Percentiles rank a stretch among this genome's conserved stretches.
These are phyloP conservation scores for Talaromyces sp. DNA, from an alignment of 2,329 filamentous ascomycete species.

Conservation along the genomic window DNA sequence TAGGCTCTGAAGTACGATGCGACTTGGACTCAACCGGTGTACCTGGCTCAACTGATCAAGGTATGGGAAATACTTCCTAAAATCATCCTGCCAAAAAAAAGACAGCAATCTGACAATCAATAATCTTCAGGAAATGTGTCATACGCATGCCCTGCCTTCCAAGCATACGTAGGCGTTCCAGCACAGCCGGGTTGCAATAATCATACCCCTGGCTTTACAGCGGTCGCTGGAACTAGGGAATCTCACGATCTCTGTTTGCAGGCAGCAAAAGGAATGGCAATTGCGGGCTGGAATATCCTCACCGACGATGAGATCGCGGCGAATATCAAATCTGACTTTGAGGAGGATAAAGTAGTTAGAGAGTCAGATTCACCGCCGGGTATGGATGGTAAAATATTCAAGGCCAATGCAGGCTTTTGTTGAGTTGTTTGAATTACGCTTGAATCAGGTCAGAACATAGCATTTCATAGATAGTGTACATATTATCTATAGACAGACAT, in stretches of 20 bases:
- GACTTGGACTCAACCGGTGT: background rate
- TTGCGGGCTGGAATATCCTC: background rate
- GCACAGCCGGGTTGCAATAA: slow-evolving; percentile 1
- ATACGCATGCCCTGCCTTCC: slow-evolving; percentile 2
- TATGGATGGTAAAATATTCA: background rate
- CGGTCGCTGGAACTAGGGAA: background rate
- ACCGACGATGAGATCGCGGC: background rate
- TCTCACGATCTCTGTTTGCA: slow-evolving; percentile 4
- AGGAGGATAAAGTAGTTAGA: background rate
- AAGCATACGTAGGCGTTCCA: background rate
- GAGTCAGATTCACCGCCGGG: background rate
- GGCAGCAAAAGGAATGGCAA: slow-evolving; percentile 1
- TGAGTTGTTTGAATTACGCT: too few relatives aligned
- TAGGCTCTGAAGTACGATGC: background rate
- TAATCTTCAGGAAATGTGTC: slow-evolving; percentile 1
- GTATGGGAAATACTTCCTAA: too few relatives aligned
- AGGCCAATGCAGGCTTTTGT: background rate
- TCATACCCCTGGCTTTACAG: slow-evolving; percentile 1
- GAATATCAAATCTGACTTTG: background rate
- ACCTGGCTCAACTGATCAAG: background rate
- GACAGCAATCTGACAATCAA: too few relatives aligned
- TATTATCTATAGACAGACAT: too few relatives aligned
- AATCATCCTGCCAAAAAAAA: too few relatives aligned
- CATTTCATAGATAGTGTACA: too few relatives aligned
- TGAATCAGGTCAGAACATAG: too few relatives aligned